Evolutionary conservation across 2,329 filamentous ascomycete species (phyloP), one percentile per base, ranked within the genome.

Genomic region (Scopulariopsis brevicaulis): DNA sequence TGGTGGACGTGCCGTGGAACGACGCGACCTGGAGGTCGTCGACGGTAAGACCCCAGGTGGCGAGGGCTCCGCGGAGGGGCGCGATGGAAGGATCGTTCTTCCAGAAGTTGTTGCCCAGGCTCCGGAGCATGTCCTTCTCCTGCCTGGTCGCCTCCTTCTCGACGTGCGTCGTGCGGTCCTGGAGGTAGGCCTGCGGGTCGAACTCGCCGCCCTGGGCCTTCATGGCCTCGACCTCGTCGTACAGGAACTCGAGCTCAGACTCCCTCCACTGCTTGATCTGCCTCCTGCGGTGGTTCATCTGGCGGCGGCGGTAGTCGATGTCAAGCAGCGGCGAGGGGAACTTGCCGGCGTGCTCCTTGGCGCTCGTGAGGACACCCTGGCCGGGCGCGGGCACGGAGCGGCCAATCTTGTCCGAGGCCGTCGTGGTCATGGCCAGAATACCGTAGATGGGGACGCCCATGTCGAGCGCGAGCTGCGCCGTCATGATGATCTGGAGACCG

Each of bases 381-480:
- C 94, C 94, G 59, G 94, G 94, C 61, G 94, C 94, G 59, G 94
- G 94, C 11, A 99, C 92, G 18, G 94, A 99, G 62, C 94, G 91
- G 55, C 94, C 94, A 71, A 96, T 99, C 85, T 99, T 97, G 81
- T 99, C 94, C 56, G 93, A 97, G 59, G 95, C 95, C 52, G 94
- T 99, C 50, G 91, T 90, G 50, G 93, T 96, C 68, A 96, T 83
- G 60, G 89, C 95, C 66, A 99, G 76, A 62, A 99, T 84, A 80
- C 93, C 93, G 68, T 99, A 91, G 68, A 99, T 97, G 14, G 94
- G 94, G 28, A 99, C 90, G 73, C 94, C 94, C 94, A 99, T 99
- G 63, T 99, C 94, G 58, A 99, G 78, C 51, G 94, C 94, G 63
- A 99, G 85, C 77, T 89, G 89, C 58, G 93, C 94, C 62, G 90